phyloP scores from a whole-genome alignment of 805 yeast genomes.

The Saccharomyces cerevisiae region DNA sequence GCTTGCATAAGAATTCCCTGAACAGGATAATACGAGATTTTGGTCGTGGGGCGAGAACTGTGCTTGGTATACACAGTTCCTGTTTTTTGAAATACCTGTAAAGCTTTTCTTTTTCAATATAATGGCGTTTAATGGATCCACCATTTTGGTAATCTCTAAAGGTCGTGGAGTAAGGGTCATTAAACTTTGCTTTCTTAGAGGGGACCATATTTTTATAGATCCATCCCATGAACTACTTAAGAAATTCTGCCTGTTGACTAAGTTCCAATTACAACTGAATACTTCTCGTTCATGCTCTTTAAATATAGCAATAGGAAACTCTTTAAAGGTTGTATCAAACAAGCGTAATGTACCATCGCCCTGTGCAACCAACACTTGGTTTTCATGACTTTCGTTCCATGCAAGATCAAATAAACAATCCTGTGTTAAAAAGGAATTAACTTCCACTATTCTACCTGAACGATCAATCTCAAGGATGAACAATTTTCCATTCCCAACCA shows the following conservation, averaged over 20 bases:
- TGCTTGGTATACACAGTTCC: constrained; percentile 71
- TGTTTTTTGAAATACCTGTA: constrained; percentile 29
- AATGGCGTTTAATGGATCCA: constrained; percentile 11
- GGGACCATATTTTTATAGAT: constrained; percentile 69
- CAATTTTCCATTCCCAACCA: constrained; percentile 88
- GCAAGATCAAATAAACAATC: constrained; percentile 83
- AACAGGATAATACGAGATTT: constrained; percentile 52
- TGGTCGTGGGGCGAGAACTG: constrained; percentile 81
- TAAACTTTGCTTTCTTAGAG: constrained; percentile 47
- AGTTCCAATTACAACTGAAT: constrained; percentile 65
- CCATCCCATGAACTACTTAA: constrained; percentile 92
- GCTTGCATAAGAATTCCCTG: constrained; percentile 66
- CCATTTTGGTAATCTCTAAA: constrained; percentile 22
- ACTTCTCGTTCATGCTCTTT: constrained; percentile 74
- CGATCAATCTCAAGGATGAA: constrained; percentile 60
- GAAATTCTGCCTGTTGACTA: constrained; percentile 58
- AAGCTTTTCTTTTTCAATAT: constrained; percentile 28
- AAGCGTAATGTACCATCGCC: constrained; percentile 87
- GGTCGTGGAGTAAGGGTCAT: constrained; percentile 41
- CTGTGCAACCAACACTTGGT: constrained; percentile 70
- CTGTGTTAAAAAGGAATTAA: constrained; percentile 72
- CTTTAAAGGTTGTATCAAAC: constrained; percentile 61
- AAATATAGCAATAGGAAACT: constrained; percentile 67
- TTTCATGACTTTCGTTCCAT: constrained; percentile 89
- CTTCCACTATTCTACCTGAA: constrained; percentile 51